phyloP scores from a whole-genome alignment of 148 eudicot species.

The Cornus florida region DNA sequence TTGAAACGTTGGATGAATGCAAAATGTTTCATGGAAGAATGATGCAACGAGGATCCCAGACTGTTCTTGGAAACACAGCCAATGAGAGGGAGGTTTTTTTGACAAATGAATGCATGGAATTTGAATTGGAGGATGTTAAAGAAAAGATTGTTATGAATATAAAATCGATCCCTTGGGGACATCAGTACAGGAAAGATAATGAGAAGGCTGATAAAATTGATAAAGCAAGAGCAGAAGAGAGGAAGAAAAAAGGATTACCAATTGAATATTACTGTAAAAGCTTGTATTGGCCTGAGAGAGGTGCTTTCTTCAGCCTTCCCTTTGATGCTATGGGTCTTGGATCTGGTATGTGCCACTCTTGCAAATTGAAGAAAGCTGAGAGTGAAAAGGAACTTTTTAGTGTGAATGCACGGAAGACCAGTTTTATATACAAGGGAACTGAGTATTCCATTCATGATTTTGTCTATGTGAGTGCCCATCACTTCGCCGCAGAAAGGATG shows the following conservation, averaged over 20 bases:
- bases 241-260: slow-evolving; percentile 74
- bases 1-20: slow-evolving; percentile 56
- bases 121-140: slow-evolving; percentile 59
- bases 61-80: slow-evolving; percentile 77
- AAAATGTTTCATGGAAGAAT: slow-evolving; percentile 82
- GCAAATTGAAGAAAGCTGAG: slow-evolving; percentile 45
- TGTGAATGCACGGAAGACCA: slow-evolving; percentile 49
- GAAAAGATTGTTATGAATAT: slow-evolving; percentile 48
- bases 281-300: slow-evolving; percentile 77
- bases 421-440: slow-evolving; percentile 59
- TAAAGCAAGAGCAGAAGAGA: slow-evolving; percentile 77
- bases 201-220: slow-evolving; percentile 58
- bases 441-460: slow-evolving; percentile 70
- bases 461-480: slow-evolving; percentile 63
- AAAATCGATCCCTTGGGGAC: slow-evolving; percentile 69
- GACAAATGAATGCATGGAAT: slow-evolving; percentile 73
- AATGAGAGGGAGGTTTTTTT: slow-evolving; percentile 87
- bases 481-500: slow-evolving; percentile 49
- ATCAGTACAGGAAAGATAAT: slow-evolving; percentile 69
- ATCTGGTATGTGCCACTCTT: slow-evolving; percentile 66
- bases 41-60: slow-evolving; percentile 70
- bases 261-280: slow-evolving; percentile 84
- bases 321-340: slow-evolving; percentile 61
- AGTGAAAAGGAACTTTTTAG: slow-evolving; percentile 44
- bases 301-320: slow-evolving; percentile 75